Evolutionary conservation across 176 grass and related monocot genomes (phyloP).

Genomic region (Hyparrhenia diplandra): DNA sequence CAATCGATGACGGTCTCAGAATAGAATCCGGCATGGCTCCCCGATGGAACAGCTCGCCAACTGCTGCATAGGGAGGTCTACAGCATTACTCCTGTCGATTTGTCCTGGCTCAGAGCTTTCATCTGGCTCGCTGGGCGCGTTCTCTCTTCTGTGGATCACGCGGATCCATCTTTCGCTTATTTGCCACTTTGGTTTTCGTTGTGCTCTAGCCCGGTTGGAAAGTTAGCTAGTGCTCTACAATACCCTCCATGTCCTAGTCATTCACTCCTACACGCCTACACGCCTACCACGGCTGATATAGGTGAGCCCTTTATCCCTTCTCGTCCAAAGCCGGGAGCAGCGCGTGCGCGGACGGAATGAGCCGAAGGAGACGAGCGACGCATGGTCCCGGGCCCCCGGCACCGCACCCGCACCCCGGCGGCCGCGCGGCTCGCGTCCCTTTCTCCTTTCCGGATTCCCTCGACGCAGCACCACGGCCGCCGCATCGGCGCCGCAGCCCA

Average conservation of each 20-base stretch:
- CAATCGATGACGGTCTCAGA: neutral
- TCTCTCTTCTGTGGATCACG: neutral
- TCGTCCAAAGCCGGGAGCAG: slow-evolving; percentile 32
- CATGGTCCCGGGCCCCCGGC: too few relatives aligned
- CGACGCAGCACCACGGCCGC: neutral
- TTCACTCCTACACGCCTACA: neutral
- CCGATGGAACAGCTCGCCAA: slow-evolving; percentile 15
- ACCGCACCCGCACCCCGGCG: neutral
- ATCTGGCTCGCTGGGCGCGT: neutral
- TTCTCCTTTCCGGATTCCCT: slow-evolving; percentile 1
- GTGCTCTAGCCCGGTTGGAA: neutral
- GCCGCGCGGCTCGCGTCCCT: too few relatives aligned
- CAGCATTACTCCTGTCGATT: too few relatives aligned
- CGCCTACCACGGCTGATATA: neutral
- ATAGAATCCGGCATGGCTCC: neutral
- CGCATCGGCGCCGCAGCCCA: neutral
- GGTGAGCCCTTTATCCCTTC: neutral
- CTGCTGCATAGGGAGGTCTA: neutral
- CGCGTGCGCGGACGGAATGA: slow-evolving; percentile 20
- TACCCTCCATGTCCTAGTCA: neutral
- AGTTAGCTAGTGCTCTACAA: neutral
- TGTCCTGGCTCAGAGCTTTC: neutral
- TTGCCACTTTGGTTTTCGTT: neutral
- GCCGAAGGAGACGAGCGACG: slow-evolving; percentile 7
- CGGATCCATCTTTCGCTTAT: neutral